Percentiles rank a stretch among this genome's conserved stretches.
These are phyloP conservation scores for Alisma plantagoaquatica DNA, from an alignment of 106 monocot species.

Conservation along the genomic window DNA sequence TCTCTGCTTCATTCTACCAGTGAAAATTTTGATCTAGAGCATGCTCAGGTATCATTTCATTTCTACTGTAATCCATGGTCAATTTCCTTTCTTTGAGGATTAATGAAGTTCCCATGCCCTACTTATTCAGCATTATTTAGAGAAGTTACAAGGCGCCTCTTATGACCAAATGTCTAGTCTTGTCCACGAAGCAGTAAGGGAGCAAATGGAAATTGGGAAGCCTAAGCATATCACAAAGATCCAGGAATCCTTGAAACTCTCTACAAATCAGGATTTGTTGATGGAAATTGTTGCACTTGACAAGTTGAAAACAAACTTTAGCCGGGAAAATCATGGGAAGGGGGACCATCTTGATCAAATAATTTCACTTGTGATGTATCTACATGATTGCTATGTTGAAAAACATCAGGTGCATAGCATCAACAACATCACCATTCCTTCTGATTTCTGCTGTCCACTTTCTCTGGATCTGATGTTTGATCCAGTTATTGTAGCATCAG, in stretches of 20 bases:
- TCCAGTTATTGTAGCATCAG: constrained; percentile 93
- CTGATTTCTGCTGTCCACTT: constrained; percentile 93
- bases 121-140: constrained; percentile 15
- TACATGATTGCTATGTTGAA: constrained; percentile 73
- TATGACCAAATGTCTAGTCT: constrained; percentile 28
- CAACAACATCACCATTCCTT: constrained; percentile 67
- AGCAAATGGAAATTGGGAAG: constrained; percentile 30
- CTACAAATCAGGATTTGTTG: constrained; percentile 69
- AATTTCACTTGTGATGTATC: constrained; percentile 43
- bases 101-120: no score
- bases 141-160: constrained; percentile 37
- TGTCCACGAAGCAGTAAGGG: constrained; percentile 46
- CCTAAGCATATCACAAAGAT: constrained; percentile 34
- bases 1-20: constrained; percentile 17
- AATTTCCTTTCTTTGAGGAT: no score
- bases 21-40: constrained; percentile 16
- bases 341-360: constrained; percentile 46
- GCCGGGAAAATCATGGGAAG: constrained; percentile 39
- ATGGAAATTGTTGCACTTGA: constrained; percentile 83
- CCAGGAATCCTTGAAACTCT: constrained; percentile 43
- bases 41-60: constrained; percentile 48
- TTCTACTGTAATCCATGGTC: no score
- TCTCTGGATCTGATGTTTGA: constrained; percentile 95
- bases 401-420: constrained; percentile 61
- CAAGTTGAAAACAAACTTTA: constrained; percentile 47